Evolutionary conservation across 352 stramenopile genomes (phyloP).

Genomic region (Phytopythium boreale): DNA sequence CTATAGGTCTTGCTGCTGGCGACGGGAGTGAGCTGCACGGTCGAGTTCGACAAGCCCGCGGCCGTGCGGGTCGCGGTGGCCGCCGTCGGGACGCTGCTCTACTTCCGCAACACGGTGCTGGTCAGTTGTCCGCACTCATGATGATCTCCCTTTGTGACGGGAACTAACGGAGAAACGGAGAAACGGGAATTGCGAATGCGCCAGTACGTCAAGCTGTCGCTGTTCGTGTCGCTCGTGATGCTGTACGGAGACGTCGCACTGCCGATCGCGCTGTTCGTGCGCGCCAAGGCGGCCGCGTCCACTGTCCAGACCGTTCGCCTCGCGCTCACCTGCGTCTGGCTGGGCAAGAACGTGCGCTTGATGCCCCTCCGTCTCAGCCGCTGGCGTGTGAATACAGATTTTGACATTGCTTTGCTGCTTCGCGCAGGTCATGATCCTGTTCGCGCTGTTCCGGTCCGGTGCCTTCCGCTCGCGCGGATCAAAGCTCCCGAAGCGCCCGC

Average conservation of each 20-base stretch:
- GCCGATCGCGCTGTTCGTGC: conserved; percentile 24
- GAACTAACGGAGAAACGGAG: background rate
- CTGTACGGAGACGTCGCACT: conserved; percentile 60
- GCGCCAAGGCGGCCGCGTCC: conserved; percentile 4
- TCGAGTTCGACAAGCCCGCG: conserved; percentile 57
- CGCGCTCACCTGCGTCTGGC: conserved; percentile 31
- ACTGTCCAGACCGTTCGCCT: conserved; percentile 19
- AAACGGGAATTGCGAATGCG: background rate
- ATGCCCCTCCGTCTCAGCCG: background rate
- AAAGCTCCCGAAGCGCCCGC: background rate
- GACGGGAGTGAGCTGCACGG: conserved; percentile 22
- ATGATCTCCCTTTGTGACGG: background rate
- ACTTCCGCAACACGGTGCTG: conserved; percentile 63
- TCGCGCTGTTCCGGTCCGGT: conserved; percentile 30
- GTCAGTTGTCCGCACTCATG: conserved; percentile 16
- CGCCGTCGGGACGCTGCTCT: conserved; percentile 30
- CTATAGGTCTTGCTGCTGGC: conserved; percentile 36
- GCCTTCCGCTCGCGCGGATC: conserved; percentile 12
- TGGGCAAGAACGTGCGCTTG: conserved; percentile 33
- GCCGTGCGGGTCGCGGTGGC: conserved; percentile 38
- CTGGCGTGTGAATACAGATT: background rate
- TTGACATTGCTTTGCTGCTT: background rate
- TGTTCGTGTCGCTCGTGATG: conserved; percentile 50
- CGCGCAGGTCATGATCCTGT: conserved; percentile 28
- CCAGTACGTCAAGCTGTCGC: conserved; percentile 56